Evolutionary conservation across 768 basidiomycete species (phyloP).

Genomic region (Butyriboletus loyo): DNA sequence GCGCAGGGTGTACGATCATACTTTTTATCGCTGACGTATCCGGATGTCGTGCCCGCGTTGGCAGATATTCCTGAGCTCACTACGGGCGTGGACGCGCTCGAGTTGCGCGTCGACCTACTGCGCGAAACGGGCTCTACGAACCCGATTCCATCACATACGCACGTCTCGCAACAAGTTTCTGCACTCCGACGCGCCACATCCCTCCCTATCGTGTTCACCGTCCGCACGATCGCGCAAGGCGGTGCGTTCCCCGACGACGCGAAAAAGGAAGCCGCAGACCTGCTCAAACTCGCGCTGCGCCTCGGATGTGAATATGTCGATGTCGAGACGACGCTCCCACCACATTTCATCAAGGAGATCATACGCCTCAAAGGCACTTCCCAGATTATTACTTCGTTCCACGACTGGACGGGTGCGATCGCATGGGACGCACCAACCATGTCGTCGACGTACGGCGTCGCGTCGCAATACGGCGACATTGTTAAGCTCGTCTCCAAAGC

Average conservation of each 20-base stretch:
- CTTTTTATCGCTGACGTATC: constrained; percentile 91
- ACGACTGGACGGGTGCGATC: constrained; percentile 87
- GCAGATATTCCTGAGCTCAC: constrained; percentile 67
- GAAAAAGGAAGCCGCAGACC: constrained; percentile 64
- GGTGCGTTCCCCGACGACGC: constrained; percentile 86
- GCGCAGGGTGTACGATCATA: constrained; percentile 64
- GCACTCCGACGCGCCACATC: constrained; percentile 70
- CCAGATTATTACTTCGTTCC: constrained; percentile 89
- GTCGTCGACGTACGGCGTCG: constrained; percentile 66
- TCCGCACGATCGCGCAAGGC: constrained; percentile 84
- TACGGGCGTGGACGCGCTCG: constrained; percentile 86
- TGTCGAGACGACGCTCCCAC: constrained; percentile 77
- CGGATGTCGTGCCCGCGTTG: constrained; percentile 74
- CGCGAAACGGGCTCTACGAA: constrained; percentile 47
- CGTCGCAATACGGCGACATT: constrained; percentile 74
- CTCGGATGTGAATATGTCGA: constrained; percentile 92
- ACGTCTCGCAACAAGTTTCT: constrained; percentile 79
- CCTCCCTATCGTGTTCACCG: constrained; percentile 90
- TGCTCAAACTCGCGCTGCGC: constrained; percentile 75
- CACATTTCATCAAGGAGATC: constrained; percentile 58
- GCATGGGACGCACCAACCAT: constrained; percentile 72
- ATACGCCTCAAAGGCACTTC: constrained; percentile 63
- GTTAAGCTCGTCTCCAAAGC: constrained; percentile 93
- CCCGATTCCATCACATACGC: constrained; percentile 61
- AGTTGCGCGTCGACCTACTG: constrained; percentile 91